Base-by-base conservation (phyloP, 495 filamentous ascomycete genomes). In the Staphylotrichum longicolle region DNA sequence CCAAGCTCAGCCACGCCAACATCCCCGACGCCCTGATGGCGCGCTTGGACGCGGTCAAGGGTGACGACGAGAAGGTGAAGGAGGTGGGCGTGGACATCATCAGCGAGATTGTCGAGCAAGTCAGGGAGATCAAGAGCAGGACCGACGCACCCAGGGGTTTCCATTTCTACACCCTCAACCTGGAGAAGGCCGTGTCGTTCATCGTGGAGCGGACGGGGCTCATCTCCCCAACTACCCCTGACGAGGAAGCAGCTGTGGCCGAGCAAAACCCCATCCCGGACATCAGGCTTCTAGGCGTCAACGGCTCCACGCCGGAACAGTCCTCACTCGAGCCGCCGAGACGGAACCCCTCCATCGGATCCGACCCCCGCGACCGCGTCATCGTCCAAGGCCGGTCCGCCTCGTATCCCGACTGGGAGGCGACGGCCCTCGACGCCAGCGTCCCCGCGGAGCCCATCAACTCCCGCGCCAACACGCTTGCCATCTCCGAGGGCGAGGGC, bases 91-190 rank as follows among this genome's bases (percentile, higher is more conserved):
- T 90, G 27, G 86, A 88, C 61, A 88, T 92, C 61, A 52, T 93
- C 35, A 80, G 80, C 63, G 88, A 92, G 63, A 82, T 92, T 4
- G 77, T 94, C 10, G 82, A 85, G 60, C 77, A 80, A 59, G 84
- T 97, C 66, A 88, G 87, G 72, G 77, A 82, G 61, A 74, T 88
- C 41, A 79, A 83, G 53, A 77, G 70, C 64, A 70, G 73, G 64
- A 74, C 74, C 12, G 77, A 81, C 3, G 11, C 53, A 3, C 85
- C 83, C 11, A 81, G 85, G 58, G 94, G 94, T 12, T 97, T 96
- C 77, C 94, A 98, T 68, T 98, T 98, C 77, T 98, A 96, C 66
- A 98, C 95, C 0, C 77, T 98, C 39, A 98, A 98, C 73, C 79
- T 98, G 10, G 94, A 98, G 71, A 98, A 98, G 74, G 91, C 91